Percentiles rank a stretch among this genome's conserved stretches.
These are phyloP conservation scores for Macadamia tetraphylla DNA, from an alignment of 164 flowering plant species.

Conservation along the genomic window DNA sequence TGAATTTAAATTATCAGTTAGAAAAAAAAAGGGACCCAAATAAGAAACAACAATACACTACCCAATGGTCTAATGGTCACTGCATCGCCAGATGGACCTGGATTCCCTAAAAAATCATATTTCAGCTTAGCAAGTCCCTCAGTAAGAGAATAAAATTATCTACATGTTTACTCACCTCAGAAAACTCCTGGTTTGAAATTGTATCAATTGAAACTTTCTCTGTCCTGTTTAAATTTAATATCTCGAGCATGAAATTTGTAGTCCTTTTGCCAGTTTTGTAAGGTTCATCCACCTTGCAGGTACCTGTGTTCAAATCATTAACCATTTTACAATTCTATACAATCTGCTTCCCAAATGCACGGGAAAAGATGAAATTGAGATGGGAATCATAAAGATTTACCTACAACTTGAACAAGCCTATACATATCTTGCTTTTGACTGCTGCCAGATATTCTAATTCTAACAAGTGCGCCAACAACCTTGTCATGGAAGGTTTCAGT, in stretches of 20 bases:
- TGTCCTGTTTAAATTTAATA: conserved; percentile 74
- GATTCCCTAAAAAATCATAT: too few species aligned
- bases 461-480: conserved; percentile 80
- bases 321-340: conserved; percentile 1
- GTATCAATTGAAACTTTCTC: conserved; percentile 72
- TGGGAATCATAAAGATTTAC: conserved; percentile 33
- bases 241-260: conserved; percentile 64
- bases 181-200: conserved; percentile 89
- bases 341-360: not conserved
- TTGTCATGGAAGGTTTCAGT: conserved; percentile 56
- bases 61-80: too few species aligned
- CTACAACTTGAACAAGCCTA: conserved; percentile 92
- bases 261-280: conserved; percentile 81
- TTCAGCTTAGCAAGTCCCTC: too few species aligned
- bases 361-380: not conserved
- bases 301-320: conserved; percentile 44
- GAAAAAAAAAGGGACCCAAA: not conserved
- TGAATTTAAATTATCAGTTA: too few species aligned
- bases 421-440: conserved; percentile 86
- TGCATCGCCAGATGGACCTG: too few species aligned
- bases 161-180: conserved; percentile 62
- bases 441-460: conserved; percentile 81
- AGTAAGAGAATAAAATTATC: not conserved
- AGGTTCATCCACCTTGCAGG: conserved; percentile 60
- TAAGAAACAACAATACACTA: too few species aligned